Conservation (phyloP, 257 asterid genomes). For the Ophiorrhiza pumila region DNA sequence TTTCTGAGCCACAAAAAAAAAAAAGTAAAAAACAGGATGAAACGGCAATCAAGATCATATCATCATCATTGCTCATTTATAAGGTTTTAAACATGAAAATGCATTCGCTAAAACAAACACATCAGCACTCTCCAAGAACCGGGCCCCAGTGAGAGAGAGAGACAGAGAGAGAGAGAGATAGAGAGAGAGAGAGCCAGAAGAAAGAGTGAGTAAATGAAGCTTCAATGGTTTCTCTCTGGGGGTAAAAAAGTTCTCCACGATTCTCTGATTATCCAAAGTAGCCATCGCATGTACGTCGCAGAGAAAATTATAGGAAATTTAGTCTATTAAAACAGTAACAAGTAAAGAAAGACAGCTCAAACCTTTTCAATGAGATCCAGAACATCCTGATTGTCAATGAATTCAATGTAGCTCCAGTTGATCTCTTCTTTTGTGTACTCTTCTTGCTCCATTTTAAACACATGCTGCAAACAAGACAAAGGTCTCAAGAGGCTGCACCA, state of each 20-base stretch:
- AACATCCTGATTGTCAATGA: constrained; percentile 95
- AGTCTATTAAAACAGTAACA: neutral
- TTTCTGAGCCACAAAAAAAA: constrained; percentile 52
- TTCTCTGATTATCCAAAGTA: too few species aligned
- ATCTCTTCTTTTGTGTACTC: constrained; percentile 98
- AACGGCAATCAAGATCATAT: neutral
- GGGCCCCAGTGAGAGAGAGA: neutral
- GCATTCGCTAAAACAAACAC: neutral
- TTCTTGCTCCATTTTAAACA: constrained; percentile 99
- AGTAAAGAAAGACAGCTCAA: constrained; percentile 15
- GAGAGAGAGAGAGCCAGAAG: neutral
- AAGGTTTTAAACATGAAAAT: neutral
- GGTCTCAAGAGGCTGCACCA: constrained; percentile 20
- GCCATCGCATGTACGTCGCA: neutral
- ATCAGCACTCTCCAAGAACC: neutral
- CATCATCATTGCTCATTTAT: neutral
- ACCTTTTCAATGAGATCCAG: constrained; percentile 96
- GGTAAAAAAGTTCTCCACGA: too few species aligned
- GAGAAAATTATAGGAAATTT: neutral
- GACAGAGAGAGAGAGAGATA: too few species aligned
- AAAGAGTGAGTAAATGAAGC: too few species aligned
- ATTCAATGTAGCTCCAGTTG: constrained; percentile 99
- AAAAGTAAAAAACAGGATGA: constrained; percentile 15
- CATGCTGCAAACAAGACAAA: constrained; percentile 62
- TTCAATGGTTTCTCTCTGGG: neutral